Base-by-base conservation (phyloP, 2,329 filamentous ascomycete species). In the Arthrobotrys iridis region DNA sequence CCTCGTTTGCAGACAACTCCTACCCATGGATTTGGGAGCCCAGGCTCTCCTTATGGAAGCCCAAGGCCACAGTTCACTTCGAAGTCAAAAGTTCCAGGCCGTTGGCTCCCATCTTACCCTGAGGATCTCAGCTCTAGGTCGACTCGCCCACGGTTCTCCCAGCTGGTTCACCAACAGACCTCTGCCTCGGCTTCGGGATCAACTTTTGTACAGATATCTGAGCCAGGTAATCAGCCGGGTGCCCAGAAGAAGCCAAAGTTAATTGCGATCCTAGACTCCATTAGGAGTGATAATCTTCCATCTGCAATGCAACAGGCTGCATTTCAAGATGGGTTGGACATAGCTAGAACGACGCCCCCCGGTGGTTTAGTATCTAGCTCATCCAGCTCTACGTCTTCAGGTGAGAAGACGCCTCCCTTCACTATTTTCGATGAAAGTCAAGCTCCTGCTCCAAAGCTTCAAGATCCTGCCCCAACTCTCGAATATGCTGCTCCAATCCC, bases 41-140 rank as follows among this genome's bases (percentile, higher is more conserved):
- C 65, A 6, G 35, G 22, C 0, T 68, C 65, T 24, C 55, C 55
- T 7, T 48, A 33, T 35, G 50, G 50, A 1, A 70, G 55, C 7
- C 65, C 55, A 18, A 62, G 45, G 11, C 20, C n/a, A 3, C 65
- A 70, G 18, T 70, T 70, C 13, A 70, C 45, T 1, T 70, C 65
- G 1, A 70, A 70, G 6, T 52, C 43, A 0, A 13, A n/a, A 5
- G 35, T 70, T 45, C 65, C 65, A 7, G 33, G 40, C n/a, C 20
- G 65, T 15, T 70, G 65, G 65, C 6, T 43, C 3, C 65, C 65
- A 5, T 50, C 45, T 11, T 70, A 70, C 11, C 65, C 65, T 2
- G 43, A 26, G 18, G 33, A 35, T n/a, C 26, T 22, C 7, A 33
- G 7, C 24, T 52, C 45, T 50, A 28, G 6, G 46, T 28, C 3